Base-by-base conservation (phyloP, 306 rosid species). In the Leucaena leucocephala region DNA sequence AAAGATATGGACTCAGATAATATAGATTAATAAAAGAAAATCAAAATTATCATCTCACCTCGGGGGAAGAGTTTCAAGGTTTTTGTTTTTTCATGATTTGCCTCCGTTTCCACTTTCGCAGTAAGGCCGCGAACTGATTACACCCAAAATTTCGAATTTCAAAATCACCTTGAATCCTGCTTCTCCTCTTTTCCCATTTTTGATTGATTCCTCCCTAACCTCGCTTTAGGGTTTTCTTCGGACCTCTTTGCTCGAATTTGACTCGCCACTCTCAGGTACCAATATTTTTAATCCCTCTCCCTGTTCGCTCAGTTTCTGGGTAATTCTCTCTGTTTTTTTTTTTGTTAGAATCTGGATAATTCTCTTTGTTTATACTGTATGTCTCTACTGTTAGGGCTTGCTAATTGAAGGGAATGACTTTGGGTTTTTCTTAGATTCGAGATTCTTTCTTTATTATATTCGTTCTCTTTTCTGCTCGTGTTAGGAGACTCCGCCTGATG, bases 101-200 rank as follows among this genome's bases (percentile, higher is more conserved):
- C 7, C 19, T 1, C 55, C 34, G 0, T 2, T 4, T 33, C 67
- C 38, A 22, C 39, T 43, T 21, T 21, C 55, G 8, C 14, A 43
- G 16, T 21, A 1, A 68, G 55, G 73, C 73, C 55, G 73, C 73
- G 55, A 68, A 68, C 19, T 43, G 48, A 68, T 68, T 44, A 8
- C 17, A 2, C 22, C 55, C 55, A 12, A 68, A 68, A 43, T 43
- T 68, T 68, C 55, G 73, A 68, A 68, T 44, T 68, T 68, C 48
- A 21, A 68, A 68, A 68, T 21, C 55, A 19, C 72, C 55, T 6
- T 17, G 27, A 68, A 19, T 68, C 38, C 5, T 10, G 27, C 19
- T 10, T 11, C 55, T 21, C 35, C 73, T 21, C 72, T 9, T 19
- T 19, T 40, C 35, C 22, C 3, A 7, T 66, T 17, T 7, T 9